These are phyloP conservation scores for Hypoxylon fragiforme DNA, from an alignment of 495 filamentous ascomycete genomes.

Conservation along the genomic window DNA sequence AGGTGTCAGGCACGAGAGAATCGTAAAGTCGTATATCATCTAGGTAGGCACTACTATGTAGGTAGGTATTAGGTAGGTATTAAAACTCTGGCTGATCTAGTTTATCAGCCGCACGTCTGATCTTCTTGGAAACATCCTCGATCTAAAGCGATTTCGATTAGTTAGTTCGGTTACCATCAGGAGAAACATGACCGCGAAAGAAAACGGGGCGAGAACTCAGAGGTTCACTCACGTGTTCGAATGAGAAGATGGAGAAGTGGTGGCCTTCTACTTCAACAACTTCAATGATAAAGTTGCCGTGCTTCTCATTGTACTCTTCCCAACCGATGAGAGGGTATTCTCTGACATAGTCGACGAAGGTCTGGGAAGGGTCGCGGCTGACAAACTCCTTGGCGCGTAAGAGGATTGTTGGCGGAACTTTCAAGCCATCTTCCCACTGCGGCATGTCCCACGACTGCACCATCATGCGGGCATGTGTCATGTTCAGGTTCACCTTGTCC, in stretches of 20 bases:
- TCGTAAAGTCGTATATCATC: no score
- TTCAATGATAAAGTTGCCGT: constrained; percentile 38
- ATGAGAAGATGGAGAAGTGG: constrained; percentile 49
- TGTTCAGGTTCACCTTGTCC: constrained; percentile 43
- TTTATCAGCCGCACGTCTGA: constrained; percentile 39
- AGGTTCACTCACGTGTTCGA: constrained; percentile 29
- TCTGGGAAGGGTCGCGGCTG: constrained; percentile 18
- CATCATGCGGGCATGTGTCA: constrained; percentile 45
- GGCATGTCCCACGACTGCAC: constrained; percentile 42
- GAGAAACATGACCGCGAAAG: background rate
- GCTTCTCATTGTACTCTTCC: constrained; percentile 36
- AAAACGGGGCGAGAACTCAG: background rate
- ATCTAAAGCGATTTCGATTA: constrained; percentile 9
- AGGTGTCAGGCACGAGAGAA: no score
- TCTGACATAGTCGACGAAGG: constrained; percentile 43
- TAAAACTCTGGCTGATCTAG: constrained; percentile 34
- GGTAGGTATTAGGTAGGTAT: no score
- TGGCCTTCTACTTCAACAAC: constrained; percentile 46
- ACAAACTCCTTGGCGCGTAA: constrained; percentile 43
- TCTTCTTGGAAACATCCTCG: constrained; percentile 32
- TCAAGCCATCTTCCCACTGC: constrained; percentile 29
- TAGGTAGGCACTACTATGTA: no score
- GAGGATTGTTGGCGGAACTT: constrained; percentile 41
- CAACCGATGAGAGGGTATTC: constrained; percentile 44
- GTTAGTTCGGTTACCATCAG: background rate